Evolutionary conservation across 352 stramenopile species (phyloP).

Genomic region (Pythium dissotocum): DNA sequence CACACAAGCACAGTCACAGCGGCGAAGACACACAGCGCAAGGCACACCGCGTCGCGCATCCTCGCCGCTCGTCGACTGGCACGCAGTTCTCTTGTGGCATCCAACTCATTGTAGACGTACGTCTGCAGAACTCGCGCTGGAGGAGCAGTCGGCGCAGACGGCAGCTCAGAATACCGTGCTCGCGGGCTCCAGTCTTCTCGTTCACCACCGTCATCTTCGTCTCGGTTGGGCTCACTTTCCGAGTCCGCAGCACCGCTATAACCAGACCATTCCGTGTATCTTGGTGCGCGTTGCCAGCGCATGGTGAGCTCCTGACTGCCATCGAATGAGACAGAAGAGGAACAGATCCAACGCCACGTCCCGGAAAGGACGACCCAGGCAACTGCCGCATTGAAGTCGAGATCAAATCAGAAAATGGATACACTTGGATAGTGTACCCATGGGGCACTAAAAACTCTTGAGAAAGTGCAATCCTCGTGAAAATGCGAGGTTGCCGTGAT

Average conservation of each 20-base stretch:
- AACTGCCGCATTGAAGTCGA: conserved; percentile 28
- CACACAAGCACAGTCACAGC: conserved; percentile 9
- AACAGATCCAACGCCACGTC: neutral
- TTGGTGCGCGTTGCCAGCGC: conserved; percentile 7
- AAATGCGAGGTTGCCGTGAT: too few relatives aligned
- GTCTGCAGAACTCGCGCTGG: conserved; percentile 9
- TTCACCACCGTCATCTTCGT: neutral
- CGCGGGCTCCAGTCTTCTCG: neutral
- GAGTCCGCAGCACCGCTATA: neutral
- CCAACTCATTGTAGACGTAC: conserved; percentile 12
- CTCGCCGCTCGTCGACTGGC: conserved; percentile 5
- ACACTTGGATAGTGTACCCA: conserved; percentile 6
- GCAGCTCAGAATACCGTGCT: neutral
- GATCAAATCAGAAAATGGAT: conserved; percentile 18
- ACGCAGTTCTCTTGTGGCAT: neutral
- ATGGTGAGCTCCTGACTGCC: conserved; percentile 3
- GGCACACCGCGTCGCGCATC: conserved; percentile 13
- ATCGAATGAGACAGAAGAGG: neutral
- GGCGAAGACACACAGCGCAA: conserved; percentile 14
- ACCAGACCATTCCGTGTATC: conserved; percentile 6
- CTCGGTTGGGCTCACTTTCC: neutral
- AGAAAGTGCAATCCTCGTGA: neutral
- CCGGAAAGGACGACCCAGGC: neutral
- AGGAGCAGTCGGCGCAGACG: neutral
- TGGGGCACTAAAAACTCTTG: neutral